Conservation (phyloP, 1,284 basidiomycete species). For the Leucoagaricus sp. region DNA sequence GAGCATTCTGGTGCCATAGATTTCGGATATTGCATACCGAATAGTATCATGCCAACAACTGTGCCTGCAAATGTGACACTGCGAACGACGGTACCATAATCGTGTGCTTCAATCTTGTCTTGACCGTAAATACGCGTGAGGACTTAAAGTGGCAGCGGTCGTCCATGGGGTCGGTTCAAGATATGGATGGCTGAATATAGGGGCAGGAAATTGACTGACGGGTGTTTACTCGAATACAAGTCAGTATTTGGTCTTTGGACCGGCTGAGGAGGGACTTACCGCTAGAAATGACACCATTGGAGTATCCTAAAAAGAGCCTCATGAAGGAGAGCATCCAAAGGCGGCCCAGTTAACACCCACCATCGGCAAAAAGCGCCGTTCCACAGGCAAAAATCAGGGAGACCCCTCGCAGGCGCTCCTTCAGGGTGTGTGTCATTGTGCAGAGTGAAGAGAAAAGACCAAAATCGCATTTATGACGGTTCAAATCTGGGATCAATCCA, state of each 20-base stretch:
- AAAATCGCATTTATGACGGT: too few species aligned
- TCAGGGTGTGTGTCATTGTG: too few species aligned
- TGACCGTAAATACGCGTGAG: slow-evolving; percentile 66
- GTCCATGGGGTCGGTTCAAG: too few species aligned
- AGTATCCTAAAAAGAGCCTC: too few species aligned
- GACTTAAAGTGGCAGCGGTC: too few species aligned
- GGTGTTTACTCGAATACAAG: slow-evolving; percentile 53
- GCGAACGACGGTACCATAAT: slow-evolving; percentile 63
- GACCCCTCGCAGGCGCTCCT: too few species aligned
- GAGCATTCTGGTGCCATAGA: background rate
- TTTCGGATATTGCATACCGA: background rate
- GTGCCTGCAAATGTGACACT: slow-evolving; percentile 85
- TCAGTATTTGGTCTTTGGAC: background rate
- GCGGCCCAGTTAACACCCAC: too few species aligned
- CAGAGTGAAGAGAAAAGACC: too few species aligned
- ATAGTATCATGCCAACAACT: slow-evolving; percentile 69
- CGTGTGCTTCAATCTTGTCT: slow-evolving; percentile 43
- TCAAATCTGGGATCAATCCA: too few species aligned
- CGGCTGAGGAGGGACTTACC: slow-evolving; percentile 45
- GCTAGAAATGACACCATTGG: slow-evolving; percentile 76
- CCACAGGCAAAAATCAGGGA: too few species aligned
- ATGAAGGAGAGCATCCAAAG: too few species aligned
- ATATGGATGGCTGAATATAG: background rate
- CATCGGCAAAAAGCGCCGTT: too few species aligned
- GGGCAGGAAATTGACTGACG: slow-evolving; percentile 36